A percentile compares a stretch with the other conserved stretches of the same genome.
phyloP scores from a whole-genome alignment of 2,329 filamentous ascomycete species.

The Cordyceps fumosorosea region DNA sequence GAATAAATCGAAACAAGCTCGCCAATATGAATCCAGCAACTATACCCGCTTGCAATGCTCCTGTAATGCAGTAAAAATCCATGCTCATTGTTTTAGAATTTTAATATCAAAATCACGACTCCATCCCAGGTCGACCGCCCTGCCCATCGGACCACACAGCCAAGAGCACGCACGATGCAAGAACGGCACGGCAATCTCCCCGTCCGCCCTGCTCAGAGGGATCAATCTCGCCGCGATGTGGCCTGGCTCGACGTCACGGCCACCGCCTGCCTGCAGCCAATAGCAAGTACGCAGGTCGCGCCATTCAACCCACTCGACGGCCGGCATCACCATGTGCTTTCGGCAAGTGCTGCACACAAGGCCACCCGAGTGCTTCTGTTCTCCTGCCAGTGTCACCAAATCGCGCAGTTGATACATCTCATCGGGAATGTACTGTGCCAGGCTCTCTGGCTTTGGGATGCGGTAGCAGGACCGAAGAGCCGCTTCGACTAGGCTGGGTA shows the following conservation, averaged over 20 bases:
- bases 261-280: constrained; percentile 7
- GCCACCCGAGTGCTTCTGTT: constrained; percentile 41
- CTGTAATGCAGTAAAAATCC: neutral
- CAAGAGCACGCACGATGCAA: constrained; percentile 43
- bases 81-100: neutral
- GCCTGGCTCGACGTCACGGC: neutral
- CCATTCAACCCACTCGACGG: constrained; percentile 58
- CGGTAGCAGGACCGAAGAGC: constrained; percentile 41
- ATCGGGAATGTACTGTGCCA: constrained; percentile 37
- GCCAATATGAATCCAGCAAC: neutral
- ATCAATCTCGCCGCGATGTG: constrained; percentile 16
- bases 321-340: constrained; percentile 41
- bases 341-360: constrained; percentile 46
- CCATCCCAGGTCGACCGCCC: constrained; percentile 18
- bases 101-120: constrained; percentile 4
- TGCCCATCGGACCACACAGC: constrained; percentile 38
- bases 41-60: constrained; percentile 6
- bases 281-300: constrained; percentile 33
- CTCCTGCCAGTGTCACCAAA: constrained; percentile 33
- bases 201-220: constrained; percentile 24
- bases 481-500: constrained; percentile 46
- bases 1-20: neutral
- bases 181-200: constrained; percentile 39
- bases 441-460: constrained; percentile 35
- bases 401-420: constrained; percentile 33